Conservation (phyloP, 2,329 filamentous ascomycete species). For the Dothideomycetidae sp. region DNA sequence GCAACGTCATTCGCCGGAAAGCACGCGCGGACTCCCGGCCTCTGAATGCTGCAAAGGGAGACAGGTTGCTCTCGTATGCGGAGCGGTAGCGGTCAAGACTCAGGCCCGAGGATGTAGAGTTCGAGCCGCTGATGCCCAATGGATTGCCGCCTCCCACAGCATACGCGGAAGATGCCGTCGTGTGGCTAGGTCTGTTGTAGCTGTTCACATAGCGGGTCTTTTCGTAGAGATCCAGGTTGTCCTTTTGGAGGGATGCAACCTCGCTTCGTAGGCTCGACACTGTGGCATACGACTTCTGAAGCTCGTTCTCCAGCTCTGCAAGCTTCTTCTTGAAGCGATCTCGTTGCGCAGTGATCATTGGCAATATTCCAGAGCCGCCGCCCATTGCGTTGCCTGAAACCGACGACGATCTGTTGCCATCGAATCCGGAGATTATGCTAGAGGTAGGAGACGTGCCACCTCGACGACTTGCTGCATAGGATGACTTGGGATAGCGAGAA, state of each 20-base stretch:
- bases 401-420: slow-evolving; percentile 31
- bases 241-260: slow-evolving; percentile 80
- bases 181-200: slow-evolving; percentile 57
- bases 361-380: slow-evolving; percentile 75
- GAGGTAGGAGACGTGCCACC: slow-evolving; percentile 79
- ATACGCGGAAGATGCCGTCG: slow-evolving; percentile 44
- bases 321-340: slow-evolving; percentile 98
- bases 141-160: slow-evolving; percentile 52
- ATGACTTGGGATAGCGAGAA: slow-evolving; percentile 59
- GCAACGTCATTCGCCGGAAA: slow-evolving; percentile 83
- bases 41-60: slow-evolving; percentile 87
- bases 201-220: slow-evolving; percentile 94
- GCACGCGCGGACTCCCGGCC: slow-evolving; percentile 85
- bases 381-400: slow-evolving; percentile 45
- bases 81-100: slow-evolving; percentile 75
- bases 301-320: slow-evolving; percentile 72
- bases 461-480: slow-evolving; percentile 41
- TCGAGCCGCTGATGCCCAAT: slow-evolving; percentile 39
- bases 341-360: slow-evolving; percentile 95
- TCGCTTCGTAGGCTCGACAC: slow-evolving; percentile 82
- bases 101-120: slow-evolving; percentile 46
- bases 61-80: slow-evolving; percentile 89
- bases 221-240: slow-evolving; percentile 91
- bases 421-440: slow-evolving; percentile 95
- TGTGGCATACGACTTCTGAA: slow-evolving; percentile 68